Evolutionary conservation across 2,329 filamentous ascomycete species (phyloP), one percentile per base, ranked within the genome.

Genomic region (Colletotrichum phormii): DNA sequence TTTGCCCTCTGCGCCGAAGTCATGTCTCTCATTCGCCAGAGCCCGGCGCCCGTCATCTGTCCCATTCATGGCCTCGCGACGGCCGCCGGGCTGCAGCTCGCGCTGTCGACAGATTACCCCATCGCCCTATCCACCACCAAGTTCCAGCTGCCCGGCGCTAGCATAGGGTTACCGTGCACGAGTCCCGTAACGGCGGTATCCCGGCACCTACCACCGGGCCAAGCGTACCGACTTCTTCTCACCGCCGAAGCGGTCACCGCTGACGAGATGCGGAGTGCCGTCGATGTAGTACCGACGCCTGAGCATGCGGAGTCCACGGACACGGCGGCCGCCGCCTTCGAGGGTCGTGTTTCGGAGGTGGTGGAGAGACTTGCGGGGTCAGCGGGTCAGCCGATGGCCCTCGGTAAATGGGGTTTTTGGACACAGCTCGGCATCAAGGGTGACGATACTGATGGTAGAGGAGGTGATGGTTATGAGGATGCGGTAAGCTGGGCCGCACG

Each of bases 321-420:
- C 11, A 76, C 59, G 12, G 72, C 74, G 3, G 75, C 75, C 15
- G 70, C 59, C 2, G 74, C 76, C 33, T 74, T 81, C 11, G 76
- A 78, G 63, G 71, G 35, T 1, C 76, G 77, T 22, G 79, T 81
- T 8, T 73, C 62, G 7, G 74, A 76, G 55, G 71, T 81, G 24
- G 75, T 77, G 9, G 62, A 66, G 13, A 75, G 74, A 68, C 67
- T 80, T 33, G 77, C 72, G 4, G 53, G 37, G 24, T 71, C 74
- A 4, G 67, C 79, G 4, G 79, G 75, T 8, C 80, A 80, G 74
- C 75, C 78, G 15, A 79, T 77, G 71, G 80, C 80, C 4, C 68
- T 82, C 58, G 80, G 78, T 3, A 82, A 82, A 75, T 82, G 81
- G 80, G 79, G 80, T 0, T 82, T 77, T 63, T 81, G 80, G 80